These are phyloP conservation scores for Sclerotinia borealis DNA, from an alignment of 2,329 filamentous ascomycete genomes.

Conservation along the genomic window DNA sequence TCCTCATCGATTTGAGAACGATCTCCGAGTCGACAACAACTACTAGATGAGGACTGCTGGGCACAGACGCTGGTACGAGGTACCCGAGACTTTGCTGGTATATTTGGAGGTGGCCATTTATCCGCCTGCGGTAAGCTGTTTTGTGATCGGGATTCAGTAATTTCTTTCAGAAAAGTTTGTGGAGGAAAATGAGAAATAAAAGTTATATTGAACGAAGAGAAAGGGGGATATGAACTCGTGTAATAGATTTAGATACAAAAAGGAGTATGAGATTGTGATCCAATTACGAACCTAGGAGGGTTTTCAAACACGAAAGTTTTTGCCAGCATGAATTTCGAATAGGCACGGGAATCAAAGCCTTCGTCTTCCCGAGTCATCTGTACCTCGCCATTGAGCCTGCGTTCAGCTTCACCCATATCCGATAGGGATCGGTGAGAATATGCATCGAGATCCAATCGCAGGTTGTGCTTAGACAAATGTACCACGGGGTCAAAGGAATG, in stretches of 20 bases:
- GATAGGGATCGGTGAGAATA: conserved; percentile 2
- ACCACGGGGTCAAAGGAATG: conserved; percentile 67
- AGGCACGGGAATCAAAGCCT: neutral
- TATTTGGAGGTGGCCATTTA: conserved; percentile 67
- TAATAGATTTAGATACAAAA: no score
- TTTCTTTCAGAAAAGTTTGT: no score
- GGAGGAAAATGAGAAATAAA: no score
- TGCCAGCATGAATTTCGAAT: conserved; percentile 6
- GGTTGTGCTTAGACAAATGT: conserved; percentile 49
- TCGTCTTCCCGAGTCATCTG: neutral
- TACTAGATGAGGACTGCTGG: neutral
- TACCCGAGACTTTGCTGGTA: conserved; percentile 51
- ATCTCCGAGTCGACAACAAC: conserved; percentile 23
- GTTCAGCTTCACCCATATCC: neutral
- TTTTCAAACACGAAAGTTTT: neutral
- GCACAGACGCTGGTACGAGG: conserved; percentile 40
- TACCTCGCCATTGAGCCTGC: neutral
- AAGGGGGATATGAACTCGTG: no score
- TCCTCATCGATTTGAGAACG: conserved; percentile 59
- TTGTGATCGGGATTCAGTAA: no score
- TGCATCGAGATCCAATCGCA: conserved; percentile 35
- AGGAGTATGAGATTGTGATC: neutral
- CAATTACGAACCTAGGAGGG: neutral
- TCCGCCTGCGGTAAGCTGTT: neutral
- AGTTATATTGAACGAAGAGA: no score